These are phyloP conservation scores for Agarophyton chilense DNA, from an alignment of 23 red algal genomes.

Conservation along the genomic window DNA sequence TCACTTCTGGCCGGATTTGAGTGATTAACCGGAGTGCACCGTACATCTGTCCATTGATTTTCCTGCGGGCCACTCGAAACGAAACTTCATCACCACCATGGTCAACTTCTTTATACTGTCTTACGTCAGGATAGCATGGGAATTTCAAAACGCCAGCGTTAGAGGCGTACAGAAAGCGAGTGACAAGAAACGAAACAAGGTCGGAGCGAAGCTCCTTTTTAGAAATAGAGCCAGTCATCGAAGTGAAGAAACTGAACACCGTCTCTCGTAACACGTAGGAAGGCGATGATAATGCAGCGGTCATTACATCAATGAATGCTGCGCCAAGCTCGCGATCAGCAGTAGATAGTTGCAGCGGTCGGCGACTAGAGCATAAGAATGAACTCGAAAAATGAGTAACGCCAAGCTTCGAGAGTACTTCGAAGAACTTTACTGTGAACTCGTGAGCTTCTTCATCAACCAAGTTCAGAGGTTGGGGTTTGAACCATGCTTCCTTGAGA, in stretches of 20 bases:
- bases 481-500: background rate
- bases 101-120: background rate
- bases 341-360: background rate
- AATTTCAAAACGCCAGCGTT: conserved; percentile 20
- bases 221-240: background rate
- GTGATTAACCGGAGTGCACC: background rate
- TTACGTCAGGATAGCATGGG: background rate
- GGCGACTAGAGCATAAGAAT: conserved; percentile 5
- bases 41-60: conserved; percentile 4
- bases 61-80: background rate
- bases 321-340: conserved; percentile 14
- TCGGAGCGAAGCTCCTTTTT: conserved; percentile 10
- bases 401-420: conserved; percentile 47
- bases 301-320: conserved; percentile 49
- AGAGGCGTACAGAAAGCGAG: conserved; percentile 17
- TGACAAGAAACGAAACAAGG: conserved; percentile 28
- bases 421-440: conserved; percentile 51
- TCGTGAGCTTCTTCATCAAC: conserved; percentile 37
- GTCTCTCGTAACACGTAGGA: conserved; percentile 27
- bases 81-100: conserved; percentile 6
- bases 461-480: background rate
- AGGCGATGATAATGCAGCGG: conserved; percentile 11
- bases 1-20: conserved; percentile 9
- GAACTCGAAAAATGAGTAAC: conserved; percentile 31
- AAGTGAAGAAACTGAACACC: conserved; percentile 47